phyloP scores from a whole-genome alignment of 2,329 filamentous ascomycete genomes.

The Phyllosticta citribraziliensis region DNA sequence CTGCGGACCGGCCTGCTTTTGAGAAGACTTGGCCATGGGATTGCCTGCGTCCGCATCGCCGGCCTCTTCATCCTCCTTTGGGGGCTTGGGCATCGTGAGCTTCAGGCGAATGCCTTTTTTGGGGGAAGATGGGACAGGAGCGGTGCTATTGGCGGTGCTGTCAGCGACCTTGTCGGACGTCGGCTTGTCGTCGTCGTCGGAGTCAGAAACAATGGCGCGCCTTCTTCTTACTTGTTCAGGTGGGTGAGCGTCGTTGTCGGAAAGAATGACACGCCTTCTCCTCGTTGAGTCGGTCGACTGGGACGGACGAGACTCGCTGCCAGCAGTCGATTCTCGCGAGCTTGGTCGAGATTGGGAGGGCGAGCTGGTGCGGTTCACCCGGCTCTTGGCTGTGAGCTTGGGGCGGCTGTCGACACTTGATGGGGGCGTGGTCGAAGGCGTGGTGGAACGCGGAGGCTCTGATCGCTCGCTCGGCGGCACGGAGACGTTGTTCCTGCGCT shows the following conservation, averaged over 20 bases:
- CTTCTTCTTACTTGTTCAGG: not conserved
- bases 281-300: not conserved
- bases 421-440: not conserved
- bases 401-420: not conserved
- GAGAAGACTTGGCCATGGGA: constrained; percentile 15
- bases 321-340: not conserved
- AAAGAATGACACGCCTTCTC: too few relatives aligned
- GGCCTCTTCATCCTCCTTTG: constrained; percentile 22
- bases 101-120: constrained; percentile 6
- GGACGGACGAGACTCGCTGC: not conserved
- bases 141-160: not conserved
- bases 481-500: constrained; percentile 18
- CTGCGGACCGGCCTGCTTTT: constrained; percentile 24
- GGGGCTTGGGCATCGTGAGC: constrained; percentile 21
- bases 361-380: not conserved
- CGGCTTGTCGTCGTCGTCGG: not conserved
- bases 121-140: not conserved
- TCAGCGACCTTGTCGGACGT: not conserved
- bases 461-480: not conserved
- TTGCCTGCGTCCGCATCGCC: constrained; percentile 11
- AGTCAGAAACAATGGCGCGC: not conserved
- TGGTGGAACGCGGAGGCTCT: not conserved
- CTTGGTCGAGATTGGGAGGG: not conserved
- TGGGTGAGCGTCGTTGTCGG: not conserved
- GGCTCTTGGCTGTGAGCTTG: constrained; percentile 2